phyloP scores from a whole-genome alignment of 2,329 filamentous ascomycete genomes.

The Emmonsia crescens region DNA sequence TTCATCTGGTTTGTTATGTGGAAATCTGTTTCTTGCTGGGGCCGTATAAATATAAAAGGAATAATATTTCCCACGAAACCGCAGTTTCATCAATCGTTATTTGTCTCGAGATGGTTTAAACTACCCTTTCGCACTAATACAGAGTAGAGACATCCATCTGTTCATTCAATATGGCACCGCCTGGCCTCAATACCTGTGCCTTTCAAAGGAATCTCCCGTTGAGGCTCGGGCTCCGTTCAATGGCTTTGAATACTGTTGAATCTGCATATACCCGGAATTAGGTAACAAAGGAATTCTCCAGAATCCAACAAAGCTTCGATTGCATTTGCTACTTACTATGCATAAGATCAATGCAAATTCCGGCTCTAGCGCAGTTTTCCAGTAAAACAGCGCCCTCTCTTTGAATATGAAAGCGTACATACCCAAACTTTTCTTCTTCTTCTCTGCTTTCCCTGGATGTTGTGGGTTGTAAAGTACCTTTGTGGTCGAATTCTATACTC shows the following conservation, averaged over 20 bases:
- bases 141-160: background rate
- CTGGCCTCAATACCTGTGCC: background rate
- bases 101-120: too few species aligned
- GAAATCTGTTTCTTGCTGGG: too few species aligned
- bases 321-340: background rate
- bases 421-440: background rate
- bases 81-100: background rate
- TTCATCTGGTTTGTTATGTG: too few species aligned
- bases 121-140: background rate
- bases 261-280: background rate
- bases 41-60: too few species aligned
- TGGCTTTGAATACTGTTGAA: background rate
- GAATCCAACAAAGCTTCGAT: background rate
- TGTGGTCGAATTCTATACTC: background rate
- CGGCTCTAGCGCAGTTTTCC: background rate
- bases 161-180: background rate
- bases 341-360: background rate
- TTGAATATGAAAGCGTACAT: background rate
- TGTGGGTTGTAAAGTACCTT: background rate
- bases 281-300: background rate
- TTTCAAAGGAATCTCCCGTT: background rate
- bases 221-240: background rate
- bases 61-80: background rate
- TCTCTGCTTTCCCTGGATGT: background rate
- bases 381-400: background rate